A percentile compares a stretch with the other conserved stretches of the same genome.
These are phyloP conservation scores for Amanita pseudoporphyria DNA, from an alignment of 768 basidiomycete genomes.

Conservation along the genomic window DNA sequence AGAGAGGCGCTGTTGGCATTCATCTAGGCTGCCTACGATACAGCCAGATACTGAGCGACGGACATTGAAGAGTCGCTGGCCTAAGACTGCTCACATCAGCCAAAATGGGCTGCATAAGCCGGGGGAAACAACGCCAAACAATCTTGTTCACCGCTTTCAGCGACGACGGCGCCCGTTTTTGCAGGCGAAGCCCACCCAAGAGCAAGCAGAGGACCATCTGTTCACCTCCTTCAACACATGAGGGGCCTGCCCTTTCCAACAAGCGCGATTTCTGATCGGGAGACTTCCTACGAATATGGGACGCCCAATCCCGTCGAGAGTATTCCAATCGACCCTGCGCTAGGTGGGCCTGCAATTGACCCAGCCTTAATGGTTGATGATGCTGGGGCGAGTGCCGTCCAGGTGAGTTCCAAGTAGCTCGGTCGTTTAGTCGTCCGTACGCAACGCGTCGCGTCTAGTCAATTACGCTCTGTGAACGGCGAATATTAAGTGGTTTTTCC, in stretches of 20 bases:
- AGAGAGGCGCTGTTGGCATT: too few relatives aligned
- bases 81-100: background rate
- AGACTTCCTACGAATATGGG: constrained; percentile 48
- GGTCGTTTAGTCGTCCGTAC: constrained; percentile 18
- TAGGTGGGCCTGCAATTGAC: constrained; percentile 44
- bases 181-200: constrained; percentile 6
- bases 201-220: constrained; percentile 9
- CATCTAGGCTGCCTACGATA: too few relatives aligned
- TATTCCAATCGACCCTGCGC: constrained; percentile 78
- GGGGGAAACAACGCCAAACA: constrained; percentile 30
- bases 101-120: constrained; percentile 2
- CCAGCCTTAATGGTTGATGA: constrained; percentile 32
- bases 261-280: constrained; percentile 38
- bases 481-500: constrained; percentile 17
- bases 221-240: constrained; percentile 32
- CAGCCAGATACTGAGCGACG: too few relatives aligned
- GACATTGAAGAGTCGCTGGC: too few relatives aligned
- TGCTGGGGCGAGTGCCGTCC: constrained; percentile 16
- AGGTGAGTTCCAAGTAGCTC: constrained; percentile 26
- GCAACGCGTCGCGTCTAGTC: constrained; percentile 66
- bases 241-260: constrained; percentile 51
- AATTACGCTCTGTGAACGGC: constrained; percentile 18
- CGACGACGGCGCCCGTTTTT: constrained; percentile 24
- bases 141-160: constrained; percentile 30
- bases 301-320: constrained; percentile 52